A percentile compares a stretch with the other conserved stretches of the same genome.
Conservation (phyloP, 352 stramenopile genomes). For the Phytophthora fragariae region DNA sequence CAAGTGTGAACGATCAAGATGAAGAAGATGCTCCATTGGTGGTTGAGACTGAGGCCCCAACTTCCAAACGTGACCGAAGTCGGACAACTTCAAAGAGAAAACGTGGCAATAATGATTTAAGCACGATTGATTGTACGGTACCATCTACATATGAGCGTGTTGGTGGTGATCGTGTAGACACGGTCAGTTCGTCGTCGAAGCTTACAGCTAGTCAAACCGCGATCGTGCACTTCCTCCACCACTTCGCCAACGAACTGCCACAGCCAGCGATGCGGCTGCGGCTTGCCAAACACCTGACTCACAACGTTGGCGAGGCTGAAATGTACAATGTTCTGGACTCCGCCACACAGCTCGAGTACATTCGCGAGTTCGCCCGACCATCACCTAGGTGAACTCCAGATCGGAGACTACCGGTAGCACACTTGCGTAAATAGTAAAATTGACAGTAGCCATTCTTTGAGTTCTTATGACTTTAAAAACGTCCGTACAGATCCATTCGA, state of each 20-base stretch:
- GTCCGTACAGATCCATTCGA: constrained; percentile 43
- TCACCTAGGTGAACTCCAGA: background rate
- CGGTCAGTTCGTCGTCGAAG: background rate
- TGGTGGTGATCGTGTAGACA: background rate
- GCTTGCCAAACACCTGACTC: constrained; percentile 56
- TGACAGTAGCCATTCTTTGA: background rate
- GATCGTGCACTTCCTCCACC: constrained; percentile 51
- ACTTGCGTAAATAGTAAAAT: background rate
- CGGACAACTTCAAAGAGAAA: constrained; percentile 32
- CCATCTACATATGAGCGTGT: background rate
- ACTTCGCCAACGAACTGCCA: constrained; percentile 46
- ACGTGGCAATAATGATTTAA: constrained; percentile 10
- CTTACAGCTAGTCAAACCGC: constrained; percentile 51
- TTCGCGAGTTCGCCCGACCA: constrained; percentile 45
- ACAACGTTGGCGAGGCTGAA: constrained; percentile 56
- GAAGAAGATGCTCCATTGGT: background rate
- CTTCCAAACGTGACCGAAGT: background rate
- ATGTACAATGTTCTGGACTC: constrained; percentile 75
- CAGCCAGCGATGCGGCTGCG: constrained; percentile 35
- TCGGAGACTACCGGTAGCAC: background rate
- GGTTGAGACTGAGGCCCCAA: background rate
- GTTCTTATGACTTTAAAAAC: constrained; percentile 23
- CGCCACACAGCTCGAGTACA: constrained; percentile 47
- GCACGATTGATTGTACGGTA: background rate
- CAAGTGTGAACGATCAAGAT: background rate